Evolutionary conservation across 2,329 filamentous ascomycete species (phyloP).

Genomic region (Exophiala sideris): DNA sequence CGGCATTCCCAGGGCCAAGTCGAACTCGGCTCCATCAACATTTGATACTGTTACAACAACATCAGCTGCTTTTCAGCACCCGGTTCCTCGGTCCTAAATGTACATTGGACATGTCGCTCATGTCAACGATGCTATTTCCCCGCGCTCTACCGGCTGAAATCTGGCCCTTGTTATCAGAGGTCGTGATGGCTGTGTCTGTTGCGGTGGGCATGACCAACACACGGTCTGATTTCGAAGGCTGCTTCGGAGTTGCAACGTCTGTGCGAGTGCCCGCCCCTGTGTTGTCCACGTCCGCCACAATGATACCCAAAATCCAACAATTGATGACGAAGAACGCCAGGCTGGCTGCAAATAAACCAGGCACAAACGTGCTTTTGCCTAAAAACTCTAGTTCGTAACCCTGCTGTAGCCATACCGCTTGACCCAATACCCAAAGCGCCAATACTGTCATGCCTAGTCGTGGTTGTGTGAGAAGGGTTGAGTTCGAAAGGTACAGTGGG

Average conservation of each 20-base stretch:
- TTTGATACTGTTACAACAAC: background rate
- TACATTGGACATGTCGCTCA: conserved; percentile 15
- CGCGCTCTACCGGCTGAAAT: background rate
- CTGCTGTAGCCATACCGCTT: conserved; percentile 70
- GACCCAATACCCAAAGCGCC: conserved; percentile 64
- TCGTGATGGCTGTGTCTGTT: background rate
- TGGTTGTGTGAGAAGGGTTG: conserved; percentile 59
- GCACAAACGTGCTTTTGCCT: conserved; percentile 77
- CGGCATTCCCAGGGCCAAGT: too few species aligned
- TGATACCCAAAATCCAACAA: conserved; percentile 78
- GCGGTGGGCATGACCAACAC: background rate
- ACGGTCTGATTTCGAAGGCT: background rate
- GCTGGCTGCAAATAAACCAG: conserved; percentile 74
- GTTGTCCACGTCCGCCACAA: conserved; percentile 60
- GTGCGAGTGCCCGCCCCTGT: background rate
- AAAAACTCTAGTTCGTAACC: conserved; percentile 75
- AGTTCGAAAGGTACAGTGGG: conserved; percentile 82
- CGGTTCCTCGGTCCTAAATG: conserved; percentile 19
- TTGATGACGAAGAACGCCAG: conserved; percentile 81
- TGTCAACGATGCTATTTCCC: conserved; percentile 10
- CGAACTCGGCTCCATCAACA: background rate
- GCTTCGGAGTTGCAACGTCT: background rate
- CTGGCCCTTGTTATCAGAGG: background rate
- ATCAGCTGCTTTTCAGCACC: conserved; percentile 20
- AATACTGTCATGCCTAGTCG: conserved; percentile 63